Conservation (phyloP, 2,329 filamentous ascomycete genomes). For the Trichoderma breve region DNA sequence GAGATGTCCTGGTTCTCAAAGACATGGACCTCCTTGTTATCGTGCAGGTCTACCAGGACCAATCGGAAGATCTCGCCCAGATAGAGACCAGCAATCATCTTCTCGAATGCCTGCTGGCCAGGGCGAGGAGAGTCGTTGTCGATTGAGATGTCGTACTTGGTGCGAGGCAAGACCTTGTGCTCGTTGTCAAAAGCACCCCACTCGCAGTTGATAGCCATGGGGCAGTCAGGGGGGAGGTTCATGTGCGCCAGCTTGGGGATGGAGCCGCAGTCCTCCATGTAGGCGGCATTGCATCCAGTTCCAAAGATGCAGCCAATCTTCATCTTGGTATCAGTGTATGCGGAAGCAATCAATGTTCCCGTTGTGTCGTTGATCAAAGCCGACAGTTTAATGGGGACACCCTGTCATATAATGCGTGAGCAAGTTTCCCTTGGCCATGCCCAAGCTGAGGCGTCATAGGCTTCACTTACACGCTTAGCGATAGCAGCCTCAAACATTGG, state of each 20-base stretch:
- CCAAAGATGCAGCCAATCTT: conserved; percentile 98
- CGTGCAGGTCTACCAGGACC: conserved; percentile 79
- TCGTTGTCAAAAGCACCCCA: conserved; percentile 97
- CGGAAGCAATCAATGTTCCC: conserved; percentile 91
- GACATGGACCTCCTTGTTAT: conserved; percentile 70
- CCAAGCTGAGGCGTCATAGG: background rate
- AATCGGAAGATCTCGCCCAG: conserved; percentile 93
- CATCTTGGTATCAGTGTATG: conserved; percentile 92
- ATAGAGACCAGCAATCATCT: conserved; percentile 95
- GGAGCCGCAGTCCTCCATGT: conserved; percentile 89
- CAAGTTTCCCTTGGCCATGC: background rate
- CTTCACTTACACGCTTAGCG: conserved; percentile 47
- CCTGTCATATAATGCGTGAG: conserved; percentile 46
- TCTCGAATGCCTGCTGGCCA: conserved; percentile 93
- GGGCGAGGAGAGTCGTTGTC: conserved; percentile 90
- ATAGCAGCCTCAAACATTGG: conserved; percentile 82
- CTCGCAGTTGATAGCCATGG: conserved; percentile 96
- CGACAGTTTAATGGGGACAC: conserved; percentile 86
- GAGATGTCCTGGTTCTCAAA: conserved; percentile 82
- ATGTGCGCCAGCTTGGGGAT: conserved; percentile 93
- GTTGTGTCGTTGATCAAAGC: conserved; percentile 98
- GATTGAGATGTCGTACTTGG: conserved; percentile 80
- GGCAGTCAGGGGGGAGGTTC: conserved; percentile 78
- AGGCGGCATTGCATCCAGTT: conserved; percentile 96
- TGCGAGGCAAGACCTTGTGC: conserved; percentile 80